phyloP scores from a whole-genome alignment of 352 stramenopile species.

The Globisporangium paroecandrum region DNA sequence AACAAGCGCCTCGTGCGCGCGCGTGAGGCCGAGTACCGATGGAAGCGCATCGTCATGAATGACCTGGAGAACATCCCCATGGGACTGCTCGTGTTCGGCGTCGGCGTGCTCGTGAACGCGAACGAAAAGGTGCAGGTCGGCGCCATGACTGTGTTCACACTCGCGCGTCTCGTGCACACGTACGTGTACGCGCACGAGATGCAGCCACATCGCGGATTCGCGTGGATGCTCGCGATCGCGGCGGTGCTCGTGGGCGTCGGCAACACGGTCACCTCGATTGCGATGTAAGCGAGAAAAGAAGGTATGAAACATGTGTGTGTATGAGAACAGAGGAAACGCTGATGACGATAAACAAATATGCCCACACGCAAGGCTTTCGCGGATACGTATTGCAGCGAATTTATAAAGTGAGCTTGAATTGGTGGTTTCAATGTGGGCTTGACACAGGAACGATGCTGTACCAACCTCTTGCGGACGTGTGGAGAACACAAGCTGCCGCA shows the following conservation, averaged over 20 bases:
- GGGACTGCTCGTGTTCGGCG: slow-evolving; percentile 34
- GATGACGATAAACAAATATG: background rate
- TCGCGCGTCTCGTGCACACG: slow-evolving; percentile 32
- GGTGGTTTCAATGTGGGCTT: too few relatives aligned
- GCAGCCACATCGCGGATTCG: slow-evolving; percentile 33
- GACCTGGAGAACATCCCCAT: slow-evolving; percentile 53
- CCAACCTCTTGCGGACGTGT: too few relatives aligned
- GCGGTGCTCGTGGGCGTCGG: slow-evolving; percentile 13
- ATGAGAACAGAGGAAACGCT: too few relatives aligned
- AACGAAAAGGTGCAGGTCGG: slow-evolving; percentile 20
- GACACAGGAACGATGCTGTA: too few relatives aligned
- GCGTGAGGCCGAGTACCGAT: slow-evolving; percentile 32
- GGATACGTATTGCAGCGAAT: too few relatives aligned
- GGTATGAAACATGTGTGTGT: background rate
- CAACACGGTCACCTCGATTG: background rate
- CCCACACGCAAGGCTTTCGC: too few relatives aligned
- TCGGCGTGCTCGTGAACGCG: slow-evolving; percentile 25
- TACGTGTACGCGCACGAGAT: slow-evolving; percentile 38
- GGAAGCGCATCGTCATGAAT: slow-evolving; percentile 48
- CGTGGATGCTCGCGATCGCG: slow-evolving; percentile 24
- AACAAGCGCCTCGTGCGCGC: slow-evolving; percentile 19
- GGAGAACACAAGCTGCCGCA: too few relatives aligned
- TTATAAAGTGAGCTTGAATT: too few relatives aligned
- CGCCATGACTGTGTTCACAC: slow-evolving; percentile 33
- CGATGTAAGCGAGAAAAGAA: background rate